These are phyloP conservation scores for Podaxis carcinomalis DNA, from an alignment of 768 basidiomycete genomes.

Conservation along the genomic window DNA sequence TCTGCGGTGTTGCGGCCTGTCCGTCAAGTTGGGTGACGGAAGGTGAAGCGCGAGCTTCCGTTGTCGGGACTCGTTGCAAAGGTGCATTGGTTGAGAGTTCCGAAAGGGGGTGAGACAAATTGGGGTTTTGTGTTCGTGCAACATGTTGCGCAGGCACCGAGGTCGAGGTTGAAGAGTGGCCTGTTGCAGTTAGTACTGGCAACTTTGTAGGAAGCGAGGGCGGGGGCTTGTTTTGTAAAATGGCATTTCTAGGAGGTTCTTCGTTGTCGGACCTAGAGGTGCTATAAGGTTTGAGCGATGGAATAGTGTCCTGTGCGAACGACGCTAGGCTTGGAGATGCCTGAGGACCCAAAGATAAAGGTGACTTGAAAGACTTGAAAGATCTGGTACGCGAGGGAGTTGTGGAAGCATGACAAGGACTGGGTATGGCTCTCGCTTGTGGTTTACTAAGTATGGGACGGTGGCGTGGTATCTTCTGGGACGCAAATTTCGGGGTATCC, in stretches of 20 bases:
- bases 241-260: not conserved
- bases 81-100: not conserved
- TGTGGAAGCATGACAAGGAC: not conserved
- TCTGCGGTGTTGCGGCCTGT: not conserved
- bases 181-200: not conserved
- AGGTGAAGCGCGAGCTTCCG: not conserved
- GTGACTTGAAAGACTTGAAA: not conserved
- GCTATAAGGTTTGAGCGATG: not conserved
- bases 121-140: not conserved
- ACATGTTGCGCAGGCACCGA: not conserved
- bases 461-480: not conserved
- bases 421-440: not conserved
- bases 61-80: not conserved
- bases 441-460: not conserved
- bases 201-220: not conserved
- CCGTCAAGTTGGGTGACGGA: not conserved
- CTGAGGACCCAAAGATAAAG: not conserved
- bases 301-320: not conserved
- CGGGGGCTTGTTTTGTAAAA: not conserved
- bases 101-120: not conserved
- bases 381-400: not conserved
- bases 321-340: not conserved
- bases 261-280: not conserved
- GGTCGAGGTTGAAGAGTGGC: not conserved
- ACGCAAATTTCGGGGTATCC: not conserved